These are phyloP conservation scores for Pythium rhizo-oryzae DNA, from an alignment of 352 stramenopile species.

Conservation along the genomic window DNA sequence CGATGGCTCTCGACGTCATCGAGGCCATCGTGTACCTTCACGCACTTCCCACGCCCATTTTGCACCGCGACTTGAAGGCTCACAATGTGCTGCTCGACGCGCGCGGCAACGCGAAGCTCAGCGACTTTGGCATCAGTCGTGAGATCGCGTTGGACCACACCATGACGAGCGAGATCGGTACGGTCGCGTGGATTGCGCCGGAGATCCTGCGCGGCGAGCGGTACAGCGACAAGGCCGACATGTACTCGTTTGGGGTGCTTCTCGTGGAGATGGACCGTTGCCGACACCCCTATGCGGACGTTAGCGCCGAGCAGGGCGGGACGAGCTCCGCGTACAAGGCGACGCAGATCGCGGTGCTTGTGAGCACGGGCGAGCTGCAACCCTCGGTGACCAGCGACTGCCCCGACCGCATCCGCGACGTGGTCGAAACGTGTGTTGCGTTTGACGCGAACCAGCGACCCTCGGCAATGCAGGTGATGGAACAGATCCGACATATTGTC, in stretches of 20 bases:
- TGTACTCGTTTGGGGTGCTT: slow-evolving; percentile 35
- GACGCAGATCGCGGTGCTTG: background rate
- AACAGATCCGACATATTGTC: background rate
- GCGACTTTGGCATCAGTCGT: too few species aligned
- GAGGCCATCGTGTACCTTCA: slow-evolving; percentile 29
- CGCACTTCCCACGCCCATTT: slow-evolving; percentile 12
- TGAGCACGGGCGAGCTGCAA: slow-evolving; percentile 9
- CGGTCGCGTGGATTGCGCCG: slow-evolving; percentile 30
- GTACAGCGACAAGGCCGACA: slow-evolving; percentile 34
- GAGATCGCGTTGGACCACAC: too few species aligned
- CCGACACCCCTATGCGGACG: background rate
- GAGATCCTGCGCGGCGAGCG: slow-evolving; percentile 31
- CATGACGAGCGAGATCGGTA: slow-evolving; percentile 15
- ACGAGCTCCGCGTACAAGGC: background rate
- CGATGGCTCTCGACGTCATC: slow-evolving; percentile 22
- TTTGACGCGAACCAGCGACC: background rate
- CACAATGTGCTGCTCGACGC: background rate
- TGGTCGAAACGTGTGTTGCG: background rate
- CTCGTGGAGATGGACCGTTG: slow-evolving; percentile 22
- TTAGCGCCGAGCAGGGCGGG: background rate
- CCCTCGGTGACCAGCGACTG: background rate
- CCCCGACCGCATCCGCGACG: background rate
- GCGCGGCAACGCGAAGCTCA: background rate
- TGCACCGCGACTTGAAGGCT: slow-evolving; percentile 17
- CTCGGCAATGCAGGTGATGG: background rate